Percentiles rank a stretch among this genome's conserved stretches.
Evolutionary conservation across 192 early-diverging fungal genomes (phyloP).

Genomic region (Entomortierella beljakovae): DNA sequence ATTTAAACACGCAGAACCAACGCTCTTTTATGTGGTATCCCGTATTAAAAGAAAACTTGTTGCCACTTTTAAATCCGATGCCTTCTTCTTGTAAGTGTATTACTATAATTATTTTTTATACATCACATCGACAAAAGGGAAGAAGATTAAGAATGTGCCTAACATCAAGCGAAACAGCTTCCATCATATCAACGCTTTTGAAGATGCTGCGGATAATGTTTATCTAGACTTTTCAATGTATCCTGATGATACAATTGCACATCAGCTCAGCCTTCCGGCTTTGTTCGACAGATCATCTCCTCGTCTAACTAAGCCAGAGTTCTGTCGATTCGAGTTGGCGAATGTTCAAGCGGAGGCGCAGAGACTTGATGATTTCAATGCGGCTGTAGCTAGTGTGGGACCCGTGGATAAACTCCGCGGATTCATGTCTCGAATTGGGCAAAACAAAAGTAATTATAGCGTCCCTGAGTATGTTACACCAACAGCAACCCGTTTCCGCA

Average conservation of each 20-base stretch:
- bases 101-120: too few species aligned
- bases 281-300: conserved; percentile 60
- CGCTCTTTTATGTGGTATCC: conserved; percentile 80
- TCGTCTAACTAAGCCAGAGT: conserved; percentile 60
- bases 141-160: neutral
- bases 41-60: conserved; percentile 73
- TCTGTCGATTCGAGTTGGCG: conserved; percentile 71
- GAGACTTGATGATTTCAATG: conserved; percentile 58
- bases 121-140: neutral
- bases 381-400: conserved; percentile 26
- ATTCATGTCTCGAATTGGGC: conserved; percentile 42
- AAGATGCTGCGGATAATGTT: conserved; percentile 70
- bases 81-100: conserved; percentile 68
- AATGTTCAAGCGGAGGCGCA: conserved; percentile 71
- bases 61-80: conserved; percentile 73
- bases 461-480: conserved; percentile 39
- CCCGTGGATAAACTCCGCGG: conserved; percentile 50
- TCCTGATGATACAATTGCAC: conserved; percentile 66
- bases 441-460: conserved; percentile 11
- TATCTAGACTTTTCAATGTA: conserved; percentile 75
- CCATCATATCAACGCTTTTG: conserved; percentile 82
- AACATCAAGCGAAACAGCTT: conserved; percentile 51
- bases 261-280: conserved; percentile 66
- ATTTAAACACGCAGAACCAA: conserved; percentile 69
- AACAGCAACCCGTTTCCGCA: conserved; percentile 48